Percentiles rank a stretch among this genome's conserved stretches.
Evolutionary conservation across 768 basidiomycete genomes (phyloP).

Genomic region (Leccinum fibrillosum): DNA sequence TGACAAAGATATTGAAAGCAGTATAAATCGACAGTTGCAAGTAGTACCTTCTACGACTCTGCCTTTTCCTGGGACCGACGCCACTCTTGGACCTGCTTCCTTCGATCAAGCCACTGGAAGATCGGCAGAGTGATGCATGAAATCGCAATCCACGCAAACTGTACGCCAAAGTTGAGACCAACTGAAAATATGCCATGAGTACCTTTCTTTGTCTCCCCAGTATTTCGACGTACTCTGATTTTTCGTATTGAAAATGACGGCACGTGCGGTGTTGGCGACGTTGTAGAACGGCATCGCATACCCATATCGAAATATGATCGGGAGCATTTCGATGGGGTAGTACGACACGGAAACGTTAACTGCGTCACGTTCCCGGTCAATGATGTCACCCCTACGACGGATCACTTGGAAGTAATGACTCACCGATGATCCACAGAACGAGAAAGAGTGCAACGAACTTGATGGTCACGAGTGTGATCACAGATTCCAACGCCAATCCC

Average conservation of each 20-base stretch:
- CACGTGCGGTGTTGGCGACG: slow-evolving; percentile 55
- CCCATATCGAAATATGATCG: slow-evolving; percentile 60
- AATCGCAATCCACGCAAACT: slow-evolving; percentile 52
- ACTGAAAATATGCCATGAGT: slow-evolving; percentile 34
- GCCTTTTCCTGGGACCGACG: slow-evolving; percentile 13
- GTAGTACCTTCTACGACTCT: neutral
- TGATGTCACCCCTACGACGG: neutral
- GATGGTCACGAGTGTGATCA: slow-evolving; percentile 53
- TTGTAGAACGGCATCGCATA: slow-evolving; percentile 74
- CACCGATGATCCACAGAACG: slow-evolving; percentile 61
- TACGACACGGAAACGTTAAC: slow-evolving; percentile 56
- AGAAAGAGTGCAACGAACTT: slow-evolving; percentile 59
- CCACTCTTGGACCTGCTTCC: slow-evolving; percentile 24
- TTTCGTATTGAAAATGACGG: slow-evolving; percentile 64
- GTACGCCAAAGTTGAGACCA: slow-evolving; percentile 58
- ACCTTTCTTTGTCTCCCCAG: neutral
- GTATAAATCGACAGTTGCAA: neutral
- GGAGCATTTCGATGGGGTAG: slow-evolving; percentile 58
- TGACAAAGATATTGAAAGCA: neutral
- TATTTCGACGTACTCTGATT: slow-evolving; percentile 45
- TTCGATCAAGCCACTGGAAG: slow-evolving; percentile 43
- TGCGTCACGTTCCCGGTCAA: slow-evolving; percentile 17
- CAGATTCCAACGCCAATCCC: slow-evolving; percentile 58
- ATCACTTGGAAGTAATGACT: neutral
- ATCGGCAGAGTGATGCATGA: slow-evolving; percentile 53